Evolutionary conservation across 2,329 filamentous ascomycete genomes (phyloP).

Genomic region (Calonectria naviculata): DNA sequence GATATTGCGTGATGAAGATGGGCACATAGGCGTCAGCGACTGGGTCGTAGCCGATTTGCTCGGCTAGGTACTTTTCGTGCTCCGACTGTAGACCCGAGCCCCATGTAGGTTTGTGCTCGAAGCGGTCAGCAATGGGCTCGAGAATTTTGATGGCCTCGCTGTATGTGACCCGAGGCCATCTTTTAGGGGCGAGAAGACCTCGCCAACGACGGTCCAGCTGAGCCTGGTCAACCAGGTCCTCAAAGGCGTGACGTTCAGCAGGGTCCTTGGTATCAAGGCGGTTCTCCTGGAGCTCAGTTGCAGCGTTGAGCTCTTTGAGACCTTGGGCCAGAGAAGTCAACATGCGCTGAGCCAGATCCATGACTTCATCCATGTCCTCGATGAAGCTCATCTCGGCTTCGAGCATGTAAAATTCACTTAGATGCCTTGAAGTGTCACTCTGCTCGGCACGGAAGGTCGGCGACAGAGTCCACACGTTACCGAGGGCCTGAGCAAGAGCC

Average conservation of each 20-base stretch:
- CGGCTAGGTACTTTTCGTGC: constrained; percentile 90
- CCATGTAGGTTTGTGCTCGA: constrained; percentile 78
- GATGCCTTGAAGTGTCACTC: constrained; percentile 91
- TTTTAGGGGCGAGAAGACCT: constrained; percentile 63
- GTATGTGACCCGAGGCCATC: constrained; percentile 89
- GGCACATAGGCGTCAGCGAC: constrained; percentile 67
- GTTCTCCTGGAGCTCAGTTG: constrained; percentile 55
- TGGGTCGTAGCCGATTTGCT: constrained; percentile 64
- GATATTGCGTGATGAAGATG: constrained; percentile 94
- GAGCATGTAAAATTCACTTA: constrained; percentile 99
- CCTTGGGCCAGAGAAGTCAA: constrained; percentile 64
- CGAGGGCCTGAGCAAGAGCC: constrained; percentile 87
- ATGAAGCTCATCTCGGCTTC: constrained; percentile 91
- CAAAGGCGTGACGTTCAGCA: constrained; percentile 54
- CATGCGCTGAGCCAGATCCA: constrained; percentile 84
- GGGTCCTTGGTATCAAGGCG: constrained; percentile 49
- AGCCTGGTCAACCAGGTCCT: constrained; percentile 53
- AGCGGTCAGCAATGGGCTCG: constrained; percentile 68
- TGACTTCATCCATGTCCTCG: constrained; percentile 75
- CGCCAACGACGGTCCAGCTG: constrained; percentile 78
- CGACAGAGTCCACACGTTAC: constrained; percentile 92
- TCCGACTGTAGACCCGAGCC: constrained; percentile 84
- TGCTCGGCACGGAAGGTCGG: constrained; percentile 94
- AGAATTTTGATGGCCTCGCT: constrained; percentile 79
- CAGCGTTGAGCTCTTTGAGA: constrained; percentile 54